Conservation (phyloP, 1,284 basidiomycete genomes). For the Athelia psychrophila region DNA sequence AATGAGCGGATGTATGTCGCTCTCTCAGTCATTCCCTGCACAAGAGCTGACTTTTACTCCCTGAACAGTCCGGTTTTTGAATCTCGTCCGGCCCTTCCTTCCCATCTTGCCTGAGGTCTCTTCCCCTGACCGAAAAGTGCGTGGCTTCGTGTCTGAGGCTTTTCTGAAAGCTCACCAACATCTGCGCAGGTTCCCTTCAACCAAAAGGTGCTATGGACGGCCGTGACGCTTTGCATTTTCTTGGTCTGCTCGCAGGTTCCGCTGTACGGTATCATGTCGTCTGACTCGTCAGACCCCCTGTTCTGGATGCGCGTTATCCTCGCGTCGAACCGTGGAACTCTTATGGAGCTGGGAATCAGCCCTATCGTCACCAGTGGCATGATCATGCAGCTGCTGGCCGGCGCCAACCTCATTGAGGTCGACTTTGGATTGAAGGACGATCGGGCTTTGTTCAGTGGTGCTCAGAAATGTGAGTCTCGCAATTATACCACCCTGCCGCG, state of each 20-base stretch:
- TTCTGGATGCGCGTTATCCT: conserved; percentile 99
- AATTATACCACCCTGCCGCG: background rate
- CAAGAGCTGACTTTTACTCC: background rate
- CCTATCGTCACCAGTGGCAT: conserved; percentile 98
- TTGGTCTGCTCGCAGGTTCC: conserved; percentile 97
- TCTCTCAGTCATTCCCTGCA: background rate
- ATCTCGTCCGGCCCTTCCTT: conserved; percentile 94
- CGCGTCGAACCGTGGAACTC: conserved; percentile 95
- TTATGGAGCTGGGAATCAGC: conserved; percentile 98
- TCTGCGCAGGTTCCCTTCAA: conserved; percentile 82
- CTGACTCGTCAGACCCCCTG: conserved; percentile 95
- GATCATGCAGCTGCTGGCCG: conserved; percentile 99
- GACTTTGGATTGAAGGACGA: conserved; percentile 98
- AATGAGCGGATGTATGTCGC: conserved; percentile 38
- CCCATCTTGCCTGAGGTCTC: conserved; percentile 94
- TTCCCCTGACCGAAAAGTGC: conserved; percentile 92
- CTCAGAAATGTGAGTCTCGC: conserved; percentile 84
- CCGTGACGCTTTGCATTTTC: conserved; percentile 96
- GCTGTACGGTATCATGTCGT: conserved; percentile 97
- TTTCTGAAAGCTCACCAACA: conserved; percentile 8
- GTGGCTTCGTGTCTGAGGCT: conserved; percentile 9
- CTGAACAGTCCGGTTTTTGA: conserved; percentile 82
- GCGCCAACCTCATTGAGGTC: conserved; percentile 96
- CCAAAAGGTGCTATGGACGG: conserved; percentile 96
- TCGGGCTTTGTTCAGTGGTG: conserved; percentile 91